Evolutionary conservation across 305 asterid species (phyloP), one percentile per base, ranked within the genome.

Genomic region (Vinca major): DNA sequence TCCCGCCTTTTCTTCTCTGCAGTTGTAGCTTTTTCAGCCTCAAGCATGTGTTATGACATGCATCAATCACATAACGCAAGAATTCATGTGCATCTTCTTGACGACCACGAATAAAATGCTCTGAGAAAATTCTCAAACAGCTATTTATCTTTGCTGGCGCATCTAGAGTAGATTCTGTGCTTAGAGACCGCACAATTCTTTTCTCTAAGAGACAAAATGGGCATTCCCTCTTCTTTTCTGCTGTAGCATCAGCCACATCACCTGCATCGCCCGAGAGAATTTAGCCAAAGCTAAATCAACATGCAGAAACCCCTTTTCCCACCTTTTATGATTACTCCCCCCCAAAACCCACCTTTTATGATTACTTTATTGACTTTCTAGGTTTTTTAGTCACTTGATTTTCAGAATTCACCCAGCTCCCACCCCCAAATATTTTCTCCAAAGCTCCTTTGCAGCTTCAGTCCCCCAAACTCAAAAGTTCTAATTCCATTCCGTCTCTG

Each of bases 11-110:
- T 70, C 86, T 79, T 74, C 83, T 81, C 62, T 83, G 90, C 52
- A 78, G 86, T 74, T 77, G 97, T 78, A 91, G 82, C 82, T 89
- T 94, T 85, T 85, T 89, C 79, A 89, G 74, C 80, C 97, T 84
- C 82, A 94, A 82, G 77, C 99, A 94, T 13, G 97, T 85, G 70
- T 88, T 86, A 77, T 94, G 99, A 78, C 99, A 94, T 17, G 97
- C 92, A 75, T 91, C 99, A 55, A 94, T 94, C 75, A 94, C 98
- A 84, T 94, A 91, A 43, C 95, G 93, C 89, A 94, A 81, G 78
- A 94, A 94, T 79, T 94, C 99, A 81, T 94, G 99, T 8, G 99
- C 99, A 79, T 94, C 99, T 79, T 94, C 99, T 78, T 94, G 99
- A 82, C 96, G 85, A 75, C 99, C 99, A 9, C 74, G 66, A 61